Evolutionary conservation across 2,329 filamentous ascomycete species (phyloP).

Genomic region (Septoria petroselini): DNA sequence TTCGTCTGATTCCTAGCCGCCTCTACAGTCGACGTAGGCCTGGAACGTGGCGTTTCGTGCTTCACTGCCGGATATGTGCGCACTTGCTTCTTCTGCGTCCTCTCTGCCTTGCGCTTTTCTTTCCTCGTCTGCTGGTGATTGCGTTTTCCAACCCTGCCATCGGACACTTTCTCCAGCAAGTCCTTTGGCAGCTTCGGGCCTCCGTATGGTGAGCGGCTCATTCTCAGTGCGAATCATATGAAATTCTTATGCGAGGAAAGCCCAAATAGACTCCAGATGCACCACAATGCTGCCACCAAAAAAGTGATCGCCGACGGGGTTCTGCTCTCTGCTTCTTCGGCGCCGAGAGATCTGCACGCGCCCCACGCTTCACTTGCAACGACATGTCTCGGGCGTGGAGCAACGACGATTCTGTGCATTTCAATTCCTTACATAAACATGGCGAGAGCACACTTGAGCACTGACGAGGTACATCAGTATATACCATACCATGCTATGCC

Average conservation of each 20-base stretch:
- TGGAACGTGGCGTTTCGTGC: slow-evolving; percentile 10
- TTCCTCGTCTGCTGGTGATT: slow-evolving; percentile 32
- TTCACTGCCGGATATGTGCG: not conserved
- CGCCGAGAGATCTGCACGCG: not conserved
- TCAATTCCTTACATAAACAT: slow-evolving; percentile 35
- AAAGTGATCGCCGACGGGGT: not conserved
- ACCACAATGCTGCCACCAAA: not conserved
- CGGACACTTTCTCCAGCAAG: slow-evolving; percentile 45
- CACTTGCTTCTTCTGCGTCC: slow-evolving; percentile 52
- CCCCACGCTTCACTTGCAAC: slow-evolving; percentile 11
- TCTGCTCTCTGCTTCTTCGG: not conserved
- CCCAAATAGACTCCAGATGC: not conserved
- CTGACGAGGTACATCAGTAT: slow-evolving; percentile 55
- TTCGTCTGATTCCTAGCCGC: slow-evolving; percentile 15
- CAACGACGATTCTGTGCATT: slow-evolving; percentile 6
- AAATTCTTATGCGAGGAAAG: not conserved
- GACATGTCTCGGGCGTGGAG: not conserved
- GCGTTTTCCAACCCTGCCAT: slow-evolving; percentile 25
- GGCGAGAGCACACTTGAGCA: slow-evolving; percentile 53
- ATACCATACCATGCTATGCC: not conserved
- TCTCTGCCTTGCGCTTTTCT: slow-evolving; percentile 61
- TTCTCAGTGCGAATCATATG: slow-evolving; percentile 9
- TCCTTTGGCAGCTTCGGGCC: slow-evolving; percentile 48
- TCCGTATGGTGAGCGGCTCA: slow-evolving; percentile 29
- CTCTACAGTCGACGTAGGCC: not conserved